Evolutionary conservation across 108 stramenopile species (phyloP), one percentile per base, ranked within the genome.

Genomic region (Conticribra weissflogii): DNA sequence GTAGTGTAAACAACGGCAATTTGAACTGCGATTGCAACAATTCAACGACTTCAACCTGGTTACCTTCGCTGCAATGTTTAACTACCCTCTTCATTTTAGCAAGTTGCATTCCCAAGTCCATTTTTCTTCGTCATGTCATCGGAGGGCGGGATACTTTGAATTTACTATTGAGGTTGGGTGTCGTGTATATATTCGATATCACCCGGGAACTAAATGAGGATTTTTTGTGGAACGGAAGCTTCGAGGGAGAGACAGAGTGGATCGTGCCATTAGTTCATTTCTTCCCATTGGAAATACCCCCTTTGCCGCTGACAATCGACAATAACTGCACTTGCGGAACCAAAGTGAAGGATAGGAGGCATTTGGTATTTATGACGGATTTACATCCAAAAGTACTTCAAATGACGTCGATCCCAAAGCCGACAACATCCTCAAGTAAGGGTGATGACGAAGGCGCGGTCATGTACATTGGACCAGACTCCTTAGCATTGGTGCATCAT

Each of bases 381-480:
- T 81, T 88, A 45, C 89, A 94, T 72, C 92, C 92, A 14, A 74
- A 50, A 22, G 87, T 88, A 2, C 68, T 93, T 34, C 81, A 78
- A 24, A 54, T 65, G 45, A 86, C 89, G 16, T 79, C 81, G 17
- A 61, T 79, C 33, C 63, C 69, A 31, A 27, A 49, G 49, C 46
- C 31, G 46, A 28, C 44, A n/a, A 32, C 12, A 17, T 23, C 32
- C n/a, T n/a, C n/a, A n/a, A 21, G 46, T 28, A 45, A 22, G 0
- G 50, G 51, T 3, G 27, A 56, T 21, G 75, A 74, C 12, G 79
- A 86, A 44, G 78, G 78, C 18, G 63, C 85, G 15, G 92, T 94
- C 54, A 91, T 91, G 89, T 94, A 94, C 74, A 89, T 94, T 66
- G 89, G 92, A 28, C 89, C 92, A 27, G 92, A 94, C 70, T 89